Evolutionary conservation across 2,329 filamentous ascomycete genomes (phyloP).

Genomic region (Fusarium mexicanum): DNA sequence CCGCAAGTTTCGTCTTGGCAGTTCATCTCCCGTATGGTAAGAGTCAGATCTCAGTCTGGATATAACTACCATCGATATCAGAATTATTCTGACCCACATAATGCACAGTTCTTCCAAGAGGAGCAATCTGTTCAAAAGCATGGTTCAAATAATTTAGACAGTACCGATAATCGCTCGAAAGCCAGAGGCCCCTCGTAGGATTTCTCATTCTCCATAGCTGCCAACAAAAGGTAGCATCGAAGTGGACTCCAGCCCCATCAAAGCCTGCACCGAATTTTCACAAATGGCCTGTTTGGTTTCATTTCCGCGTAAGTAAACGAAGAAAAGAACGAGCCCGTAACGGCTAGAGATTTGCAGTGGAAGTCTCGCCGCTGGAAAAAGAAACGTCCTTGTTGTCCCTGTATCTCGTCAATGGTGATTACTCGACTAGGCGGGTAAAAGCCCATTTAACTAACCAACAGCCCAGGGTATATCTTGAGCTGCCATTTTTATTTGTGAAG

Average conservation of each 20-base stretch:
- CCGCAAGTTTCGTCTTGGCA: constrained; percentile 10
- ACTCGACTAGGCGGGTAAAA: neutral
- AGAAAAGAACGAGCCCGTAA: neutral
- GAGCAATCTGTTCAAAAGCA: rapidly evolving
- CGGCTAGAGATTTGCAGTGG: neutral
- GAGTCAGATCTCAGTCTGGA: neutral
- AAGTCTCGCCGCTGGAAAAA: neutral
- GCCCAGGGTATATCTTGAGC: neutral
- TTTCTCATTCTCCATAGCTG: neutral
- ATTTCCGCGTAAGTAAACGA: neutral
- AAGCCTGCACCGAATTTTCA: neutral
- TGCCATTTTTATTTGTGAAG: neutral
- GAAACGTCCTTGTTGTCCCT: neutral
- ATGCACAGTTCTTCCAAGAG: rapidly evolving
- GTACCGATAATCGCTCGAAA: neutral
- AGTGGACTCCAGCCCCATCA: constrained; percentile 3
- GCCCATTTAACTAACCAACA: neutral
- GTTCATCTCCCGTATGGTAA: neutral
- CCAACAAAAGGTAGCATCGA: constrained; percentile 4
- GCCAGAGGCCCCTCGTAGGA: no score
- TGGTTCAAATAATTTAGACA: rapidly evolving
- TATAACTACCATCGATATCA: neutral
- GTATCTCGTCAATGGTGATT: neutral
- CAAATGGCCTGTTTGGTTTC: constrained; percentile 6
- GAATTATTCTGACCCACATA: rapidly evolving